Evolutionary conservation across 441 rosid genomes (phyloP), one percentile per base, ranked within the genome.

Genomic region (Oxalis stricta): DNA sequence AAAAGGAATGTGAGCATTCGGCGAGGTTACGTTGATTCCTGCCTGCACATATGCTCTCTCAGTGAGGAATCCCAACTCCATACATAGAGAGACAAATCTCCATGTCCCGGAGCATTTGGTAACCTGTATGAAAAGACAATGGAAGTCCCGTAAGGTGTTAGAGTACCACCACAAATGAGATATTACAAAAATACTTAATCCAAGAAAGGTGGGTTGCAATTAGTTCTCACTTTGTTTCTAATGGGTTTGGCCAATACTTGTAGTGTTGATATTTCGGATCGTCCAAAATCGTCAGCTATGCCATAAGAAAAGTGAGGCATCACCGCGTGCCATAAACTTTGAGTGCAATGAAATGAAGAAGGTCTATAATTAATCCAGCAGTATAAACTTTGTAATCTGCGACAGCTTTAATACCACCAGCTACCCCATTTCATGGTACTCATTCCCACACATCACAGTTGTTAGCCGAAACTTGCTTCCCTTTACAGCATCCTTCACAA

Each of bases 221-320:
- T 31, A 13, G 19, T 21, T 21, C 72, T 71, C 42, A 67, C 77
- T 55, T 64, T n/a, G 71, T 67, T 56, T 71, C 77, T n/a, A 71
- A 56, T 41, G 77, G 73, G 52, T 71, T 71, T 37, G 77, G 64
- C 77, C 77, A 71, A 50, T 64, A 71, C 48, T 65, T 68, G 59
- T 68, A 71, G 34, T 71, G 66, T 23, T 33, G 5, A 41, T 68
- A 71, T 33, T 68, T 59, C 1, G 69, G 69, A 46, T 71, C 71
- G 44, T 68, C 67, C 69, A 71, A n/a, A 59, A 50, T 71, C 44
- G 39, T 71, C 73, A 16, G 77, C 77, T 41, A 71, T 71, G 48
- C 73, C 77, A 38, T 67, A 56, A 0, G 77, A 71, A 60, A 68
- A 71, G 41, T 71, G 77, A 35, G n/a, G 56, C 58, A 52, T 52